phyloP scores from a whole-genome alignment of 306 rosid genomes.

The Fragaria iinumae region DNA sequence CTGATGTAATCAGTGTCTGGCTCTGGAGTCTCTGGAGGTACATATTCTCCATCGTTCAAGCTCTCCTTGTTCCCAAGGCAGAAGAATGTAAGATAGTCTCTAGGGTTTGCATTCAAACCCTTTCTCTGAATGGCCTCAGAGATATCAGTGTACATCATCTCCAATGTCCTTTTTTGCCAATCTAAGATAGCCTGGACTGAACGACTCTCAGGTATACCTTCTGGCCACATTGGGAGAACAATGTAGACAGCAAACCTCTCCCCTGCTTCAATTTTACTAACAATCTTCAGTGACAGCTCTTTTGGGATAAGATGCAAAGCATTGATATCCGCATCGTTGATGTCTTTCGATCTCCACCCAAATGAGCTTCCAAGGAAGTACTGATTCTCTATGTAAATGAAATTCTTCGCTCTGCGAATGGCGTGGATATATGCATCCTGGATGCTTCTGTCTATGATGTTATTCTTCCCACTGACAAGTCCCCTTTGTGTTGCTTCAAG shows the following conservation, averaged over 20 bases:
- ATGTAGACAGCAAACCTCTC: constrained; percentile 67
- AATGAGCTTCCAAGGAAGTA: constrained; percentile 85
- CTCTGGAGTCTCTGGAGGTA: constrained; percentile 56
- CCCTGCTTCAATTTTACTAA: constrained; percentile 79
- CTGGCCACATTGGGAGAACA: constrained; percentile 95
- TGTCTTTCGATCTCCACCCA: constrained; percentile 60
- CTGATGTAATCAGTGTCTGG: constrained; percentile 51
- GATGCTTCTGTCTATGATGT: constrained; percentile 62
- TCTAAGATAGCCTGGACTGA: constrained; percentile 83
- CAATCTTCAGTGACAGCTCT: constrained; percentile 74
- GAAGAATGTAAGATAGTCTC: constrained; percentile 64
- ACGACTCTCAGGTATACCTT: constrained; percentile 77
- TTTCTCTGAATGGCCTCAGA: constrained; percentile 50
- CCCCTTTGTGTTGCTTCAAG: constrained; percentile 38
- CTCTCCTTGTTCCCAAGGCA: constrained; percentile 78
- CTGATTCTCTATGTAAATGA: constrained; percentile 87
- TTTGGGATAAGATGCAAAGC: constrained; percentile 84
- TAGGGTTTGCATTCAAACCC: constrained; percentile 45
- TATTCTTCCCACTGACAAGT: constrained; percentile 77
- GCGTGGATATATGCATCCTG: constrained; percentile 86
- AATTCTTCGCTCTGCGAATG: constrained; percentile 69
- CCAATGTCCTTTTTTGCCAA: constrained; percentile 83
- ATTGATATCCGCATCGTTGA: constrained; percentile 55
- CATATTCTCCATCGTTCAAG: constrained; percentile 30
- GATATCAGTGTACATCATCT: constrained; percentile 84